Conservation (phyloP, 805 yeast genomes). For the Yarrowia bubula region DNA sequence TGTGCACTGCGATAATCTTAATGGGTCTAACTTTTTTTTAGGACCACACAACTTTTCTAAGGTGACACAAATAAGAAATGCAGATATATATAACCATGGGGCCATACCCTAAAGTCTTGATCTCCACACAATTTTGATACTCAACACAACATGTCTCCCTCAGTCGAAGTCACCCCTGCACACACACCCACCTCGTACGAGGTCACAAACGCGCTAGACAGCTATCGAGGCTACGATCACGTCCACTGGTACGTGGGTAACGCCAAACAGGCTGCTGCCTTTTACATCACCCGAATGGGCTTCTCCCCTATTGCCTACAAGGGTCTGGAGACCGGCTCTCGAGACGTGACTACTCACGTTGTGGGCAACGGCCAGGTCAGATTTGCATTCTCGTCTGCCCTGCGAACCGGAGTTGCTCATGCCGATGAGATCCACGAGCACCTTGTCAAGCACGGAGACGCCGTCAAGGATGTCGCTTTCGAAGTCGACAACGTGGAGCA, state of each 20-base stretch:
- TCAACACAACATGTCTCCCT: slow-evolving; percentile 7
- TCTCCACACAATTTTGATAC: slow-evolving; percentile 5
- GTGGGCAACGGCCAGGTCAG: slow-evolving; percentile 54
- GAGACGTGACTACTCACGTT: slow-evolving; percentile 56
- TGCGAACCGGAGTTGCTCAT: slow-evolving; percentile 38
- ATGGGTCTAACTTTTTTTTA: not conserved
- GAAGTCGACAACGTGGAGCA: slow-evolving; percentile 52
- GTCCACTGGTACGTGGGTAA: slow-evolving; percentile 72
- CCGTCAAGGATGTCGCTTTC: slow-evolving; percentile 75
- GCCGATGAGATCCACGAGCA: slow-evolving; percentile 47
- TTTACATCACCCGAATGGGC: slow-evolving; percentile 57
- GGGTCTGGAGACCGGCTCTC: slow-evolving; percentile 69
- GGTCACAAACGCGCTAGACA: slow-evolving; percentile 20
- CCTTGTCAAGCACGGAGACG: slow-evolving; percentile 65
- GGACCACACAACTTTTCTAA: not conserved
- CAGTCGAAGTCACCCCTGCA: slow-evolving; percentile 25
- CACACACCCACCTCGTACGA: slow-evolving; percentile 21
- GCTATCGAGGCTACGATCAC: slow-evolving; percentile 53
- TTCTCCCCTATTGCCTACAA: slow-evolving; percentile 60
- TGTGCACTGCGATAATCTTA: slow-evolving; percentile 18
- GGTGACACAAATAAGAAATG: slow-evolving; percentile 4
- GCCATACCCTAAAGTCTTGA: not conserved
- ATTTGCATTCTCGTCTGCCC: slow-evolving; percentile 48
- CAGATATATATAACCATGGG: slow-evolving; percentile 6
- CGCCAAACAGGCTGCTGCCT: slow-evolving; percentile 60